Percentiles rank a stretch among this genome's conserved stretches.
Conservation (phyloP, 192 early-diverging fungal genomes). For the Podila horticola region DNA sequence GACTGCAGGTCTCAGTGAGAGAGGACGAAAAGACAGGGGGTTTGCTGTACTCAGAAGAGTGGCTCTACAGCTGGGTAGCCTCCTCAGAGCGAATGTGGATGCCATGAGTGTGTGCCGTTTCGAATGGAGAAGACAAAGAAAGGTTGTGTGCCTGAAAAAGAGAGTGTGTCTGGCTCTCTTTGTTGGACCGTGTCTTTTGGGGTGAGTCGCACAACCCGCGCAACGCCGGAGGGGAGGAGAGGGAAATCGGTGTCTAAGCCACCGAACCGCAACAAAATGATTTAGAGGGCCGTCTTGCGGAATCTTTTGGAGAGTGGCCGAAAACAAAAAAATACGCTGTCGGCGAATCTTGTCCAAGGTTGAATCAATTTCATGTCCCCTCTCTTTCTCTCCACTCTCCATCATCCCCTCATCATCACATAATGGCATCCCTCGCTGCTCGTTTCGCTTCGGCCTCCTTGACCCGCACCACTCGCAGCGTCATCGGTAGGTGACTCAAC, state of each 20-base stretch:
- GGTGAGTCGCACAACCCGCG: not conserved
- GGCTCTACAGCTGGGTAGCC: not conserved
- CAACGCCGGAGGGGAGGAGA: not conserved
- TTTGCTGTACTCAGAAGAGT: not conserved
- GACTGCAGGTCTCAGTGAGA: slow-evolving; percentile 5
- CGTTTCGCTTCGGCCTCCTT: slow-evolving; percentile 45
- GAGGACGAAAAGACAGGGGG: not conserved
- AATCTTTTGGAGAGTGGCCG: not conserved
- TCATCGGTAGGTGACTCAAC: slow-evolving; percentile 35
- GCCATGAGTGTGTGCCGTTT: slow-evolving; percentile 3
- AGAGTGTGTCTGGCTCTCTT: not conserved
- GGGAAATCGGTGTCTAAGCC: too few relatives aligned
- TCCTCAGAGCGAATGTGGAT: slow-evolving; percentile 20
- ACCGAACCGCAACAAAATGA: too few relatives aligned
- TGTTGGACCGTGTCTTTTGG: too few relatives aligned
- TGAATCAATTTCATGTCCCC: not conserved
- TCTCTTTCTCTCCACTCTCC: slow-evolving; percentile 13
- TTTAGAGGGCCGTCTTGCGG: not conserved
- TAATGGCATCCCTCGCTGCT: slow-evolving; percentile 45
- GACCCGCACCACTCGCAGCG: slow-evolving; percentile 38
- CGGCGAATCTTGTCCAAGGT: not conserved
- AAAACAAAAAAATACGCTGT: not conserved
- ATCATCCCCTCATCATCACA: not conserved
- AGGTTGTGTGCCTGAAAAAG: not conserved
- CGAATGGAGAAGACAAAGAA: not conserved